These are phyloP conservation scores for Crithidia brevicula DNA, from an alignment of 208 protist genomes.

Conservation along the genomic window DNA sequence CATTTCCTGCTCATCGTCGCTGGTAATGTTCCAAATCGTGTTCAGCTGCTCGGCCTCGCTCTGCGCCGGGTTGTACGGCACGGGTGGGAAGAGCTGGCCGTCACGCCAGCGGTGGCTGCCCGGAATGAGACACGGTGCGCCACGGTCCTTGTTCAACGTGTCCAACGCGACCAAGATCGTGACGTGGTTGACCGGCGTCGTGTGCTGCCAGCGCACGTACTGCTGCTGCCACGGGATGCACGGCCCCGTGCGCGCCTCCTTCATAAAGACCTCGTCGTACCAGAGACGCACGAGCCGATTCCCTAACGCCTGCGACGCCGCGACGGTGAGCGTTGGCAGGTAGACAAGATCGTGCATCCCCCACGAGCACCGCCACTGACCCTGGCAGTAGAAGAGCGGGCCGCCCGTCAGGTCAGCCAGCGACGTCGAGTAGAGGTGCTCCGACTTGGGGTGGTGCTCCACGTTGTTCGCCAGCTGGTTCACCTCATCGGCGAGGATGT, in stretches of 20 bases:
- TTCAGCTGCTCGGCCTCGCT: conserved; percentile 81
- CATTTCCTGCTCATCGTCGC: conserved; percentile 79
- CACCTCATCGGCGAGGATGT: conserved; percentile 82
- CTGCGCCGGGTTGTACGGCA: conserved; percentile 68
- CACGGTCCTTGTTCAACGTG: conserved; percentile 81
- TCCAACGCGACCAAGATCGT: conserved; percentile 83
- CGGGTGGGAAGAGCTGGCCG: conserved; percentile 62
- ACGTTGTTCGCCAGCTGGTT: conserved; percentile 85
- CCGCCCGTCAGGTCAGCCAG: conserved; percentile 73
- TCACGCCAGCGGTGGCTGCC: conserved; percentile 87
- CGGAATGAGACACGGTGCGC: conserved; percentile 80
- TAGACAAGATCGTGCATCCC: conserved; percentile 90
- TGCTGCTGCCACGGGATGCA: conserved; percentile 89
- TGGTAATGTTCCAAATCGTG: conserved; percentile 84
- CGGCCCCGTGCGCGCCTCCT: conserved; percentile 67
- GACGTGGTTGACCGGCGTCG: conserved; percentile 70
- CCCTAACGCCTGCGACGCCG: conserved; percentile 78
- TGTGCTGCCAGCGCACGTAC: conserved; percentile 84
- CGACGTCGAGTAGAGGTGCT: conserved; percentile 84
- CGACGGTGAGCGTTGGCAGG: conserved; percentile 78
- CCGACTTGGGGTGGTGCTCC: conserved; percentile 83
- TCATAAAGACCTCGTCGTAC: conserved; percentile 89
- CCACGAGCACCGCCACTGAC: conserved; percentile 83
- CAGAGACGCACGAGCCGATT: conserved; percentile 82
- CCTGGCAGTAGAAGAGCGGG: conserved; percentile 87